Base-by-base conservation (phyloP, 2,329 filamentous ascomycete genomes). In the Colletotrichum sojae region DNA sequence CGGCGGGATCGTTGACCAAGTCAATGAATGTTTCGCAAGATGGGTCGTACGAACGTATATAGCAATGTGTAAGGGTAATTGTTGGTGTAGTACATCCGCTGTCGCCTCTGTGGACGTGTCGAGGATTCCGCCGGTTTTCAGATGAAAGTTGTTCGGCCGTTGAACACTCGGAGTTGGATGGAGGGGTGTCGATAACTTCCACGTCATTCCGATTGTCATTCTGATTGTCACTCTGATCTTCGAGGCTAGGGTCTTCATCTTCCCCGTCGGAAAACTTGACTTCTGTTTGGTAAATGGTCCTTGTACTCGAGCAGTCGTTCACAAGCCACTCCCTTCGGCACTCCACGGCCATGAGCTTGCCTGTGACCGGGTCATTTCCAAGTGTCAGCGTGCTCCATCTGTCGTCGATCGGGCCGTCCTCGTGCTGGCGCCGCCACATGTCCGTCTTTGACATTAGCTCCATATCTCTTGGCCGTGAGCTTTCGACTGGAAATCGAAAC, bases 401-500 rank as follows among this genome's bases (percentile, higher is more conserved):
- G 73, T 94, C 90, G 72, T 94, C 91, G 16, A 94, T 89, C 0
- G 91, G 88, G 0, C 92, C 92, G 76, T 94, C 92, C 31, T 81
- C 82, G 72, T 93, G 90, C 57, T 91, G 84, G 16, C 92, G 87
- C 8, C 92, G 84, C 86, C 90, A 94, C 52, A 91, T 84, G 20
- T 82, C 79, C 51, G 77, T 74, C 63, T 84, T 83, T n/a, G 81
- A 53, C 73, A 79, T 70, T 81, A 80, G 43, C 77, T 76, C 71
- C 86, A 80, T 72, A 8, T 74, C 76, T 1, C 76, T 76, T 9
- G 76, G 74, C 31, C 79, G 78, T n/a, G 84, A 83, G 2, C 80
- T 76, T 39, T 82, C 74, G 12, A 93, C 81, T 1, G 86, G 87
- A 67, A 94, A 88, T 10, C 90, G 87, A 52, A 89, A 82, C 75